A percentile compares a stretch with the other conserved stretches of the same genome.
Conservation (phyloP, 768 basidiomycete genomes). For the Rhizopogon vinicolor region DNA sequence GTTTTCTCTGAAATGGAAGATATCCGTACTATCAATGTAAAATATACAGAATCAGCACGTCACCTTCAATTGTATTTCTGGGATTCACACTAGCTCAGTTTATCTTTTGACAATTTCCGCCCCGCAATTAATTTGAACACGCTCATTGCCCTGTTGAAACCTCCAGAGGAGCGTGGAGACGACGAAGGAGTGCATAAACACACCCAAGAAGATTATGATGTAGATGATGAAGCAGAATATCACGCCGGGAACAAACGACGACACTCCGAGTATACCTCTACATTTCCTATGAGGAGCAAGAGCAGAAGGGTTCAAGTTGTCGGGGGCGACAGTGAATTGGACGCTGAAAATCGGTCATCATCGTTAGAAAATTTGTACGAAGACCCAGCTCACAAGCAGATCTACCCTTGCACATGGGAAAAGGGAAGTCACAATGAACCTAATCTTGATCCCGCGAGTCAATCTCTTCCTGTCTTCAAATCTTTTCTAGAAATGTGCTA, state of each 20-base stretch:
- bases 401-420: conserved; percentile 22
- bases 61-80: conserved; percentile 20
- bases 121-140: conserved; percentile 25
- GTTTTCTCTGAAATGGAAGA: conserved; percentile 1
- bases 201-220: background rate
- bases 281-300: conserved; percentile 11
- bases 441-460: conserved; percentile 4
- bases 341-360: background rate
- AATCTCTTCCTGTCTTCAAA: conserved; percentile 27
- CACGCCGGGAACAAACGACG: conserved; percentile 16
- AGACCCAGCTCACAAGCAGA: conserved; percentile 2
- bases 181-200: too few relatives aligned
- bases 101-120: conserved; percentile 14
- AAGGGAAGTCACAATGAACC: conserved; percentile 2
- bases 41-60: conserved; percentile 25
- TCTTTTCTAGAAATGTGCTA: conserved; percentile 42
- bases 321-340: background rate
- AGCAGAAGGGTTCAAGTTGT: conserved; percentile 2
- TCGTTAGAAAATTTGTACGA: background rate
- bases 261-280: background rate
- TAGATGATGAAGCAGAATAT: background rate
- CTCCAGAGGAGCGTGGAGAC: background rate
- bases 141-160: conserved; percentile 17
- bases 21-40: conserved; percentile 7
- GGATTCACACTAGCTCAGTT: conserved; percentile 10